These are phyloP conservation scores for Leishmania tropica DNA, from an alignment of 208 protist genomes.

Conservation along the genomic window DNA sequence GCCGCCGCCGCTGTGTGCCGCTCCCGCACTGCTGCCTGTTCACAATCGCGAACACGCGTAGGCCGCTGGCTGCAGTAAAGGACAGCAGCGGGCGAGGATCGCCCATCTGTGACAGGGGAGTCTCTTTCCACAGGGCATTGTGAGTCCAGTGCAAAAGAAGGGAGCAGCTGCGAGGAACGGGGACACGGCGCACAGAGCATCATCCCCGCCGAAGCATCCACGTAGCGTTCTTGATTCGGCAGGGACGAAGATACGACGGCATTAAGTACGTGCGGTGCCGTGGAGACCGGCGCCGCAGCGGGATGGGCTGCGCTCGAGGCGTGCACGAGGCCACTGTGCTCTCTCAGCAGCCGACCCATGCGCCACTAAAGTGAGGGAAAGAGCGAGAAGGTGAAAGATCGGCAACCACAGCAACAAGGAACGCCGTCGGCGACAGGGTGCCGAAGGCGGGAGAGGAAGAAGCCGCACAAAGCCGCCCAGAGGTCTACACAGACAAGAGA, in stretches of 20 bases:
- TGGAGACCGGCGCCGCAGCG: background rate
- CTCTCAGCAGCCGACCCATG: background rate
- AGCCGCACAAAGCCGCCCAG: background rate
- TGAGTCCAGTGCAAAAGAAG: background rate
- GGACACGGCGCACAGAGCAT: background rate
- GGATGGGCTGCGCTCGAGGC: background rate
- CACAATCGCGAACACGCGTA: background rate
- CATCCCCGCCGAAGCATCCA: background rate
- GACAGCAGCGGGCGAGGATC: background rate
- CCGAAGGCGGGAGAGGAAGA: background rate
- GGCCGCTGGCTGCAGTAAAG: background rate
- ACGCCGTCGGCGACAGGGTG: background rate
- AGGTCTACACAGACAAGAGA: background rate
- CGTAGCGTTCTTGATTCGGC: background rate
- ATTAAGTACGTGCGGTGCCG: background rate
- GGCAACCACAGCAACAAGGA: background rate
- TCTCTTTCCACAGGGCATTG: background rate
- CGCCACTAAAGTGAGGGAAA: background rate
- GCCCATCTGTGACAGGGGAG: background rate
- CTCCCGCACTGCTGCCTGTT: background rate
- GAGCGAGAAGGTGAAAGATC: background rate
- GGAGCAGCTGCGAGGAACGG: background rate
- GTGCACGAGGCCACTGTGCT: constrained; percentile 1
- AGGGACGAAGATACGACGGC: background rate
- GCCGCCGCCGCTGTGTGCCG: background rate